Base-by-base conservation (phyloP, 176 grass and related monocot genomes). In the Oryza brachyantha region DNA sequence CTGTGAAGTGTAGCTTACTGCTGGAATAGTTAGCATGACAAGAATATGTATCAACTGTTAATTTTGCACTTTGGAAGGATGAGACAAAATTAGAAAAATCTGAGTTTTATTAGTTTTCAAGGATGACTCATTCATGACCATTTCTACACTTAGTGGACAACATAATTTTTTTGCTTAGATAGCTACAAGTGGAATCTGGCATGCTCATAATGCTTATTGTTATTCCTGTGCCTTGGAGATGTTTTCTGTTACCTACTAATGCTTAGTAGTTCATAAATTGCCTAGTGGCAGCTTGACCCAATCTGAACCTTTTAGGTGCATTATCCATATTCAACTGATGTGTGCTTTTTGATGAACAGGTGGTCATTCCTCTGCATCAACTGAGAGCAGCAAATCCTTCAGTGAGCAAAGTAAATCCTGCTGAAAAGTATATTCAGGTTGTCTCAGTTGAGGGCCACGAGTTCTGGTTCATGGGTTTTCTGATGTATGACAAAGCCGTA, bases 401-500 rank as follows among this genome's bases (percentile, higher is more conserved):
- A 73, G 67, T 84, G 62, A 96, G 93, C 74, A 90, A 90, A 84
- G 70, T 85, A 48, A 96, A 96, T 79, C 29, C 84, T 0, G 84
- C 84, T 10, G 93, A 96, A 58, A 92, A 92, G 73, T 96, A 96
- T 46, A 88, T 96, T 63, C 93, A 96, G 75, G 71, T 96, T 12
- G 86, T 96, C 61, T 96, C 93, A 9, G 79, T 92, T 29, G 93
- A 96, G 66, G 86, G 91, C 3, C 90, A 96, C 4, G 93, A 96
- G 67, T 96, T 96, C 72, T 96, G 93, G 93, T 93, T 96, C 76
- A 93, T 96, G 89, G 87, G 90, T 70, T 96, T 96, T 88, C 87
- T 90, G 39, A 85, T 86, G 81, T 96, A 93, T 5, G 87, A 96
- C 55, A 84, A 78, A 43, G 90, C 93, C 8, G 82, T 86, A 22